Base-by-base conservation (phyloP, 164 flowering plant genomes). In the Nymphaea thermarum region DNA sequence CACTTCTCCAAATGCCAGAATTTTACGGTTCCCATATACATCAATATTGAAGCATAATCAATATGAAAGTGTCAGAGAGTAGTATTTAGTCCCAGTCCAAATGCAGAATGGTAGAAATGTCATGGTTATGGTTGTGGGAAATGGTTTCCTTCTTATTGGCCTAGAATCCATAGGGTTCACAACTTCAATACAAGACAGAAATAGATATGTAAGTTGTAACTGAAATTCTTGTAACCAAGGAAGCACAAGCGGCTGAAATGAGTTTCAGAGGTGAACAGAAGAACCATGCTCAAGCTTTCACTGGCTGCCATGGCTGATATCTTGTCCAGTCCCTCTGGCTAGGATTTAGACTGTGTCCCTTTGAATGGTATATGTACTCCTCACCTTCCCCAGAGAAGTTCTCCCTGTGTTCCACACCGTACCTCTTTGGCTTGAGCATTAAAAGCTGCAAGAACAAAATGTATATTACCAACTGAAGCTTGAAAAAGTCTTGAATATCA, bases 301-400 rank as follows among this genome's bases (percentile, higher is more conserved):
- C 77, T 65, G 96, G 96, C 74, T 87, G 79, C 99, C 99, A 94
- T 7, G 96, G 71, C 72, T 88, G 91, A 77, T 91, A 94, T 68
- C 96, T 83, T 65, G 98, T 90, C 98, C 98, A 94, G 81, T 90
- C 80, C 76, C 88, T 85, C 80, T 94, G 98, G 57, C 88, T 92
- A 25, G 96, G 96, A 71, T 94, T 87, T 6, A 94, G 91, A n/a
- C 86, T 69, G 70, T 94, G 99, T 12, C 98, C 99, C 76, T 94
- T 94, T 73, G 99, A 94, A 75, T 94, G 98, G 75, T 94, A 94
- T 66, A 91, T 94, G 71, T 67, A 84, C 66, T 82, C 88, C 2
- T 91, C 98, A 44, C 99, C 99, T 71, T 90, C 94, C 62, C 99
- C 98, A 7, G 99, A 88, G 68, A 85, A 82, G 78, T 92, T 94